phyloP scores from a whole-genome alignment of 2,329 filamentous ascomycete species.

The Trichoderma semiorbis region DNA sequence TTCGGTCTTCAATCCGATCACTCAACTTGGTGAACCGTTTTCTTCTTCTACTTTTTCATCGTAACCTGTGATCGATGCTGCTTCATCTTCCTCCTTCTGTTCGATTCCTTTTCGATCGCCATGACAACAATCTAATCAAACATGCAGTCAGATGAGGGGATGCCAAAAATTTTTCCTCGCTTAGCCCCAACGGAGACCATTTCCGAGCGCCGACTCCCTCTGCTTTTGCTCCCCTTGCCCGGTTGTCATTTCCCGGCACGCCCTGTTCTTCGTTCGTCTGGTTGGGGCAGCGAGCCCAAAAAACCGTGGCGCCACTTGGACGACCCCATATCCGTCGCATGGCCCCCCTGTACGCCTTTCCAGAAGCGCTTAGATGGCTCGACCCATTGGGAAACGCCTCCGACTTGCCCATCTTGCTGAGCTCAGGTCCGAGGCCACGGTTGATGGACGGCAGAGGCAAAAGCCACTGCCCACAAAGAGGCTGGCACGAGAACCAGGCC shows the following conservation, averaged over 20 bases:
- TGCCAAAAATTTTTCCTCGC: constrained; percentile 4
- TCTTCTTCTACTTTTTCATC: neutral
- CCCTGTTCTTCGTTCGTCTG: constrained; percentile 7
- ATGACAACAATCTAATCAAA: neutral
- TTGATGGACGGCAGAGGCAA: neutral
- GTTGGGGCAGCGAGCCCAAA: constrained; percentile 15
- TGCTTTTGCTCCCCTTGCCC: constrained; percentile 1
- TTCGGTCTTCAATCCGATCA: neutral
- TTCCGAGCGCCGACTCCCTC: constrained; percentile 11
- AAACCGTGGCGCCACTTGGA: constrained; percentile 17
- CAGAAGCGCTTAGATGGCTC: constrained; percentile 3
- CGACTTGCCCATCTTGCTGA: constrained; percentile 14
- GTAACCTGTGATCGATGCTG: neutral
- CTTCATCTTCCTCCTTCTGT: neutral
- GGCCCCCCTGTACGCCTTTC: constrained; percentile 15
- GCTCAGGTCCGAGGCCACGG: constrained; percentile 14
- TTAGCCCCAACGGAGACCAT: constrained; percentile 16
- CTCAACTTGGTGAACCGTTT: neutral
- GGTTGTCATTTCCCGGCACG: constrained; percentile 12
- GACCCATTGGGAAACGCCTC: constrained; percentile 17
- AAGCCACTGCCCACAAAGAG: constrained; percentile 1
- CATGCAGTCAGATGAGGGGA: constrained; percentile 13
- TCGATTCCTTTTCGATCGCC: neutral
- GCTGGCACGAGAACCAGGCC: neutral
- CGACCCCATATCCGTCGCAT: constrained; percentile 18